A percentile compares a stretch with the other conserved stretches of the same genome.
Conservation (phyloP, 2,329 filamentous ascomycete genomes). For the Cryoendolithus antarcticus region DNA sequence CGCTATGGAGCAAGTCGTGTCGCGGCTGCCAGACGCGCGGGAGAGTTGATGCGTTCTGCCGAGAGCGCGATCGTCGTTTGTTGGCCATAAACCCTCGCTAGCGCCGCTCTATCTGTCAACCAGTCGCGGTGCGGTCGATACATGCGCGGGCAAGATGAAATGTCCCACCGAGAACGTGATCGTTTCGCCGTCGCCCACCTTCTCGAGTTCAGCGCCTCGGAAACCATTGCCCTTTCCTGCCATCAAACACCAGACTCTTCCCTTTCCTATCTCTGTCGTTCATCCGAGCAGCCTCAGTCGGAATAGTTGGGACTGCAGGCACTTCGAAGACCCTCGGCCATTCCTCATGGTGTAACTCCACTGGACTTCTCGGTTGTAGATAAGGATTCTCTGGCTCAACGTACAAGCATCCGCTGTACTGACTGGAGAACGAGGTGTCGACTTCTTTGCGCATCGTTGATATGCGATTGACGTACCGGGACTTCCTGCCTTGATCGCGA, state of each 20-base stretch:
- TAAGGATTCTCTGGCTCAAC: slow-evolving; percentile 17
- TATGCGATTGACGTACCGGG: slow-evolving; percentile 11
- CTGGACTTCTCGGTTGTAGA: slow-evolving; percentile 13
- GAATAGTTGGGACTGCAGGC: slow-evolving; percentile 8
- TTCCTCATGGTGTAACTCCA: slow-evolving; percentile 13
- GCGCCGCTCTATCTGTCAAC: no score
- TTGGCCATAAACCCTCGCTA: no score
- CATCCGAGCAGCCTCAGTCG: slow-evolving; percentile 1
- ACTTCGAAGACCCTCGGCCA: slow-evolving; percentile 12
- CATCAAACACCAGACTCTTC: slow-evolving; percentile 18
- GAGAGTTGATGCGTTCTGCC: no score
- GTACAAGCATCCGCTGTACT: slow-evolving; percentile 14
- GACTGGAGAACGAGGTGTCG: slow-evolving; percentile 13
- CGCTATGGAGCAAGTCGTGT: no score
- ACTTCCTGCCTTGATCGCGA: slow-evolving; percentile 14
- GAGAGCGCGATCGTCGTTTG: no score
- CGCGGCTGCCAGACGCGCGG: no score
- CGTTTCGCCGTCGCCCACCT: no score
- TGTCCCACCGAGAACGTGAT: no score
- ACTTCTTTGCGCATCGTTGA: slow-evolving; percentile 15
- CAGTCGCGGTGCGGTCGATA: no score
- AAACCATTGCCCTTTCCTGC: slow-evolving; percentile 6
- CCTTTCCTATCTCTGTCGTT: slow-evolving; percentile 5
- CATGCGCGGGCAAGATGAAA: no score
- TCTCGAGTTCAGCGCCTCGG: background rate